These are phyloP conservation scores for Rusavskia elegans DNA, from an alignment of 495 filamentous ascomycete genomes.

Conservation along the genomic window DNA sequence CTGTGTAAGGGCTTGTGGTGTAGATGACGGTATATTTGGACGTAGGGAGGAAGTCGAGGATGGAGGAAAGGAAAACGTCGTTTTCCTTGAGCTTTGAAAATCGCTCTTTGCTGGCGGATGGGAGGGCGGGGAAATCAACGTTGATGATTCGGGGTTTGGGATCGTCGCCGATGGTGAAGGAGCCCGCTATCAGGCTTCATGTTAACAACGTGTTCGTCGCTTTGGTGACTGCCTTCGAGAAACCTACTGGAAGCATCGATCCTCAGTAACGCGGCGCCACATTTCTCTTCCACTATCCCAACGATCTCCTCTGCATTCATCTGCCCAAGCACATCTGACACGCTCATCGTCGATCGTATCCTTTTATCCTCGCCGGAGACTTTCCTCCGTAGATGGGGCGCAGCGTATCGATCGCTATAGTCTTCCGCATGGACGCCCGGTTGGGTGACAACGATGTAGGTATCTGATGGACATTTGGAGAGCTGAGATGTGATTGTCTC, in stretches of 20 bases:
- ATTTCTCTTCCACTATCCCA: constrained; percentile 31
- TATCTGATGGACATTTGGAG: constrained; percentile 50
- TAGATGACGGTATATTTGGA: constrained; percentile 48
- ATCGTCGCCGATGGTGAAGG: constrained; percentile 29
- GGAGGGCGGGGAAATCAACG: constrained; percentile 35
- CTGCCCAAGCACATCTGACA: constrained; percentile 49
- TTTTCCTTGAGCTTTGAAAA: constrained; percentile 29
- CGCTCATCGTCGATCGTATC: constrained; percentile 30
- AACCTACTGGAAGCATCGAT: constrained; percentile 50
- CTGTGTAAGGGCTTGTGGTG: constrained; percentile 26
- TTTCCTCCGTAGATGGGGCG: constrained; percentile 44
- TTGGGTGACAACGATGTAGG: constrained; percentile 69
- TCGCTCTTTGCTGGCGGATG: constrained; percentile 19
- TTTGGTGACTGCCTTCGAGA: neutral
- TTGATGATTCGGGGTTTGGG: constrained; percentile 30
- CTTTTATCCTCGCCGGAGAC: constrained; percentile 31
- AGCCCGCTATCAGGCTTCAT: constrained; percentile 19
- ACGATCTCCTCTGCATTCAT: constrained; percentile 40
- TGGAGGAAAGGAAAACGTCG: constrained; percentile 43
- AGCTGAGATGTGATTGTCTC: constrained; percentile 28
- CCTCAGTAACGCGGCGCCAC: constrained; percentile 33
- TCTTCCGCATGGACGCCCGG: constrained; percentile 58
- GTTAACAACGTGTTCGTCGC: neutral
- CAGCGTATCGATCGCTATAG: constrained; percentile 33
- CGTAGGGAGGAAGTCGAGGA: constrained; percentile 37